These are phyloP conservation scores for Aspergillus clavatus DNA, from an alignment of 2,329 filamentous ascomycete genomes.

Conservation along the genomic window DNA sequence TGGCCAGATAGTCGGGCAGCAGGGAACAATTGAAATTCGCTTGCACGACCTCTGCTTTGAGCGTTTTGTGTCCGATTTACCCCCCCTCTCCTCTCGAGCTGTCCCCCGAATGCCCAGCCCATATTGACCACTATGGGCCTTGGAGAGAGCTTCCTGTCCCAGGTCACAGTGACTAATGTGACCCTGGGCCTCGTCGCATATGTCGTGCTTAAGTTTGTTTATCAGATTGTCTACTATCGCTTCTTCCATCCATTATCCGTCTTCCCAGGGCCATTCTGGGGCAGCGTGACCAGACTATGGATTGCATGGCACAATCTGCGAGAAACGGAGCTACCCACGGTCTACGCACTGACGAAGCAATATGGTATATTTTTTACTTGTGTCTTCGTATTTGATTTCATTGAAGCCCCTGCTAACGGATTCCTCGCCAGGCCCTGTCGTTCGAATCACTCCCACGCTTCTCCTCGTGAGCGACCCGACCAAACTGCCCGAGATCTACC, in stretches of 20 bases:
- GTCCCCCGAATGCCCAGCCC: neutral
- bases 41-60: neutral
- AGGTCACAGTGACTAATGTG: slow-evolving; percentile 25
- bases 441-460: slow-evolving; percentile 51
- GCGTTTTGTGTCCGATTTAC: neutral
- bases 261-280: slow-evolving; percentile 55
- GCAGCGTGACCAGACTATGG: slow-evolving; percentile 51
- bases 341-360: slow-evolving; percentile 39
- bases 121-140: slow-evolving; percentile 21
- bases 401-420: neutral
- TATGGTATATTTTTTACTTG: neutral
- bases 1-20: neutral
- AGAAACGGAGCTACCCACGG: slow-evolving; percentile 43
- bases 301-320: slow-evolving; percentile 50
- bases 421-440: slow-evolving; percentile 42
- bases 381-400: neutral
- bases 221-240: slow-evolving; percentile 39
- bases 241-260: slow-evolving; percentile 51
- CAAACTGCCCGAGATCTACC: slow-evolving; percentile 54
- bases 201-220: slow-evolving; percentile 20
- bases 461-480: slow-evolving; percentile 51
- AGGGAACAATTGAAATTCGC: neutral
- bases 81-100: too few species aligned
- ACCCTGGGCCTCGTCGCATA: slow-evolving; percentile 22
- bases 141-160: slow-evolving; percentile 20